A percentile compares a stretch with the other conserved stretches of the same genome.
Evolutionary conservation across 768 basidiomycete species (phyloP).

Genomic region (Russula sp.): DNA sequence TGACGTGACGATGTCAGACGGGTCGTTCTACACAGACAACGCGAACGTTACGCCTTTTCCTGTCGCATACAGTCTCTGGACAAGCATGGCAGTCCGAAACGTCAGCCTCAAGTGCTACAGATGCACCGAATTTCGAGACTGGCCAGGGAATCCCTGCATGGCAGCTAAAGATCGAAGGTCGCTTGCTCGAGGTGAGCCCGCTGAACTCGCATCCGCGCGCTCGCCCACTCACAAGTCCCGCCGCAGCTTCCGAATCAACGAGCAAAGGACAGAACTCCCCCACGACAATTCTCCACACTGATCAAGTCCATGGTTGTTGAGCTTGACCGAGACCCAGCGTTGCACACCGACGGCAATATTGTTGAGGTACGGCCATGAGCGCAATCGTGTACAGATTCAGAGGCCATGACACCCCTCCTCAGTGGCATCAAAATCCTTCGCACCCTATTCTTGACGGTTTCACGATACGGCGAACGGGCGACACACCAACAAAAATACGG

Average conservation of each 20-base stretch:
- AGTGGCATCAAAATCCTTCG: slow-evolving; percentile 62
- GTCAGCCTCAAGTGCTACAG: slow-evolving; percentile 33
- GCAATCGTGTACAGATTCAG: neutral
- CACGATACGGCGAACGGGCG: slow-evolving; percentile 75
- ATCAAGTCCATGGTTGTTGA: slow-evolving; percentile 83
- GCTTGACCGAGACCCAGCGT: slow-evolving; percentile 72
- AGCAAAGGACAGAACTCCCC: slow-evolving; percentile 52
- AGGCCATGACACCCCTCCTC: neutral
- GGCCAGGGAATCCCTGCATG: slow-evolving; percentile 89
- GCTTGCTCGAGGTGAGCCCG: slow-evolving; percentile 66
- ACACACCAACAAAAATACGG: slow-evolving; percentile 67
- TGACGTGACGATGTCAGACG: neutral
- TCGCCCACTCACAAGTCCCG: neutral
- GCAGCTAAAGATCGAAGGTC: slow-evolving; percentile 82
- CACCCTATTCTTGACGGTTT: slow-evolving; percentile 77
- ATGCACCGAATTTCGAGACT: slow-evolving; percentile 61
- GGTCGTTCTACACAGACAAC: slow-evolving; percentile 53
- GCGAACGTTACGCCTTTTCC: slow-evolving; percentile 76
- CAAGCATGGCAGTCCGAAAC: slow-evolving; percentile 75
- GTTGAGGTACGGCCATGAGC: slow-evolving; percentile 61
- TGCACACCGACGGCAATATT: slow-evolving; percentile 82
- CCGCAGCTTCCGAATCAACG: slow-evolving; percentile 54
- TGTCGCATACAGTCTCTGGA: slow-evolving; percentile 82
- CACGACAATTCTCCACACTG: slow-evolving; percentile 79
- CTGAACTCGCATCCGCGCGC: neutral